These are phyloP conservation scores for Spongospora subterranea DNA, from an alignment of 208 protist genomes.

Conservation along the genomic window DNA sequence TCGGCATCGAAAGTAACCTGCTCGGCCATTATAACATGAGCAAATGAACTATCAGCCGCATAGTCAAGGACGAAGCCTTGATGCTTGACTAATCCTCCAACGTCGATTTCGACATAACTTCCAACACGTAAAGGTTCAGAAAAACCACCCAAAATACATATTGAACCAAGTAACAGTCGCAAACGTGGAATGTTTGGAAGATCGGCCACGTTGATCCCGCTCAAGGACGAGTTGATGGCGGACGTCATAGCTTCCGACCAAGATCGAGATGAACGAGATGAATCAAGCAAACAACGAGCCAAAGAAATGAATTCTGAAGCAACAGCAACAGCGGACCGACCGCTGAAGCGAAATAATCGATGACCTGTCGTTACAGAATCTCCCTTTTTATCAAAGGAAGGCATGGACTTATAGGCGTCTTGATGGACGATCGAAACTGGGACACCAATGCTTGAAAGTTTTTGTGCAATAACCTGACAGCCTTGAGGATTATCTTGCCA, in stretches of 20 bases:
- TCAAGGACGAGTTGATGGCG: background rate
- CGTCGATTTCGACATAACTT: background rate
- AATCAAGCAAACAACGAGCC: background rate
- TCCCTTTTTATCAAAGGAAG: background rate
- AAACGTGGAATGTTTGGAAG: background rate
- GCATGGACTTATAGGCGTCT: background rate
- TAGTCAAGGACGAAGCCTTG: background rate
- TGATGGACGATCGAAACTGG: background rate
- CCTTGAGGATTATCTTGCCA: conserved; percentile 5
- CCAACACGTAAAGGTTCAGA: conserved; percentile 19
- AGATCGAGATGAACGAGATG: background rate
- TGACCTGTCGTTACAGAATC: background rate
- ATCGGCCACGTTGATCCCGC: background rate
- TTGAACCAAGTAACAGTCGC: background rate
- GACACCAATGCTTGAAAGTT: conserved; percentile 6
- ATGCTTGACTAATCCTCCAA: background rate
- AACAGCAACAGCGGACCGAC: background rate
- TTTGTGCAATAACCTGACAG: background rate
- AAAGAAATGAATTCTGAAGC: conserved; percentile 49
- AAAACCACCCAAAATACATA: conserved; percentile 39
- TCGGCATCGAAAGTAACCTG: too few species aligned
- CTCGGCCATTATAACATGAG: background rate
- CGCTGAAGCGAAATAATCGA: background rate
- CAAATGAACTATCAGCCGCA: background rate
- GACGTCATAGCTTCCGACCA: conserved; percentile 25